Evolutionary conservation across 2,329 filamentous ascomycete species (phyloP).

Genomic region (Fusarium sp.): DNA sequence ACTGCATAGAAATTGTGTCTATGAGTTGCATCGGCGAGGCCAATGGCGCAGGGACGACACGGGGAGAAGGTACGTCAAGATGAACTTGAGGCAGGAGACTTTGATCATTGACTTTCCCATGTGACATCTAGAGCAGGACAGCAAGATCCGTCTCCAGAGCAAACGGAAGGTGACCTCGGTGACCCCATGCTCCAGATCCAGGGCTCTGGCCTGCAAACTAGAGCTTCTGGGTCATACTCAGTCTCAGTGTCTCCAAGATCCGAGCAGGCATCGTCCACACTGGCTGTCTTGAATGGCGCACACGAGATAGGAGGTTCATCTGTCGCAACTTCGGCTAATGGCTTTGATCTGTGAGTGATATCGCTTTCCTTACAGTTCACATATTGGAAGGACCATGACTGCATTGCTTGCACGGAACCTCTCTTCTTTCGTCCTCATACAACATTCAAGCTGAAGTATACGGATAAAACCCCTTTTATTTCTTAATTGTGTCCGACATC

Average conservation of each 20-base stretch:
- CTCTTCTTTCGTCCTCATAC: neutral
- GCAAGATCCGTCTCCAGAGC: neutral
- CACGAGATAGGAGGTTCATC: neutral
- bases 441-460: neutral
- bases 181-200: neutral
- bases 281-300: accelerated
- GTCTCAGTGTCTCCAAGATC: neutral
- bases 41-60: neutral
- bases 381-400: neutral
- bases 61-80: neutral
- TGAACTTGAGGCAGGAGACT: neutral
- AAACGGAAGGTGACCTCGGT: neutral
- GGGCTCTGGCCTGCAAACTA: neutral
- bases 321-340: accelerated
- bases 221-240: neutral
- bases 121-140: neutral
- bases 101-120: neutral
- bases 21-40: neutral
- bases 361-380: neutral
- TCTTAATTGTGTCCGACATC: neutral
- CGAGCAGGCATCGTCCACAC: neutral
- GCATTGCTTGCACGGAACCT: neutral
- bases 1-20: neutral
- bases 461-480: accelerated
- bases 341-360: neutral